A percentile compares a stretch with the other conserved stretches of the same genome.
Conservation (phyloP, 139 green algal species). For the Eudorina sp. region DNA sequence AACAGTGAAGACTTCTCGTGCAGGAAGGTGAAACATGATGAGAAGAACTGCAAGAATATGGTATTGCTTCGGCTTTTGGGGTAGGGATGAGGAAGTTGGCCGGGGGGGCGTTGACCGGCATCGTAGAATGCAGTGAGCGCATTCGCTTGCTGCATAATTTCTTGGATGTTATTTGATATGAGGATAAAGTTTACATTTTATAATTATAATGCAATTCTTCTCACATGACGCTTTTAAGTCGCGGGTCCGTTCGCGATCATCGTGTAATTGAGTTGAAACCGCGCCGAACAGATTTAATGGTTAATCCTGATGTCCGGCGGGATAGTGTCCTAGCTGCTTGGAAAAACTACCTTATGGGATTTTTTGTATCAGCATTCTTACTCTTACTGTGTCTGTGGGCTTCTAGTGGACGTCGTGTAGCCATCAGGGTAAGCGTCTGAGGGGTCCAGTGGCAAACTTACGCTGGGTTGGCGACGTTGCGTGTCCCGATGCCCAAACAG, state of each 20-base stretch:
- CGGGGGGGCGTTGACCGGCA: too few relatives aligned
- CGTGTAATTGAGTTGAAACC: background rate
- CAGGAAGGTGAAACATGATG: too few relatives aligned
- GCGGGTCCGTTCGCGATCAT: background rate
- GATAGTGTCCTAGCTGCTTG: background rate
- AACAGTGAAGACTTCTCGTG: too few relatives aligned
- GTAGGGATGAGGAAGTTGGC: too few relatives aligned
- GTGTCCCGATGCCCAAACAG: too few relatives aligned
- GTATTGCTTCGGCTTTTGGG: too few relatives aligned
- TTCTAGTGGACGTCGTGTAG: background rate
- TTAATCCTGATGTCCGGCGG: background rate
- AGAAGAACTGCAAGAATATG: too few relatives aligned
- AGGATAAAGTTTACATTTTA: background rate
- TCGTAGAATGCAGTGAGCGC: too few relatives aligned
- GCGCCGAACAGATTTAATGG: background rate
- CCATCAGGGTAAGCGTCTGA: background rate
- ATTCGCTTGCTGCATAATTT: too few relatives aligned
- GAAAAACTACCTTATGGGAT: background rate
- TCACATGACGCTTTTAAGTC: background rate
- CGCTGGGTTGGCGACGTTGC: too few relatives aligned
- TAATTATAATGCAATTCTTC: background rate
- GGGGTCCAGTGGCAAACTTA: too few relatives aligned
- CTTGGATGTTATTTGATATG: background rate
- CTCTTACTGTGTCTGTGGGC: background rate
- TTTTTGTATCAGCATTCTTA: background rate